Evolutionary conservation across 257 asterid species (phyloP), one percentile per base, ranked within the genome.

Genomic region (Haberlea rhodopensis): DNA sequence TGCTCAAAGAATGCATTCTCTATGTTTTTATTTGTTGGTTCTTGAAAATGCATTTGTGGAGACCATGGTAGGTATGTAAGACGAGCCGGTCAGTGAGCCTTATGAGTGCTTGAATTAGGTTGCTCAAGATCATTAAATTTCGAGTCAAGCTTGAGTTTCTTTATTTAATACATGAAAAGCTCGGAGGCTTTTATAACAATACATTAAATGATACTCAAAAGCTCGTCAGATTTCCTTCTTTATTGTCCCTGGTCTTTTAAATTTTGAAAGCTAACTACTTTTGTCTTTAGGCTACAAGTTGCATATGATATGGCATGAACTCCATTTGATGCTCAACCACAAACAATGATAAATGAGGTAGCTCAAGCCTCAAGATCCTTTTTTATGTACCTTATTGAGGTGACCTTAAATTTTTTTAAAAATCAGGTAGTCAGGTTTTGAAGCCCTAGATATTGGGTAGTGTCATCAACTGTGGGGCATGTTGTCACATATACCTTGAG

Each of bases 11-110:
- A 32, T 59, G 15, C 64, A 25, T 37, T 56, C 52, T 63, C 27
- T 60, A 46, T 48, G 58, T 22, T 77, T n/a, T 53, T 69, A 34
- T 70, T 68, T 34, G 29, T 67, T 63, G n/a, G 26, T 53, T 67
- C 54, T 32, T 74, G 53, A 45, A 53, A 48, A 22, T 70, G 15
- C 55, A 26, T 65, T 6, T 60, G 55, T 24, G 19, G 64, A 29
- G 27, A 31, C 56, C 60, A 11, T 49, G 54, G 15, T 8, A 59
- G 5, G 46, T 32, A 37, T 37, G n/a, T 37, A 37, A 11, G 37
- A 29, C 10, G 37, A 29, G 37, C 37, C 10, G 37, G 37, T 10
- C 37, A 7, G n/a, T 32, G 3, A 37, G 16, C 46, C 46, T 11
- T 11, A 0, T 11, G 46, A 29, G 46, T 37, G 16, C 46, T 10